A percentile compares a stretch with the other conserved stretches of the same genome.
phyloP scores from a whole-genome alignment of 495 filamentous ascomycete species.

The Xylaria venustula region DNA sequence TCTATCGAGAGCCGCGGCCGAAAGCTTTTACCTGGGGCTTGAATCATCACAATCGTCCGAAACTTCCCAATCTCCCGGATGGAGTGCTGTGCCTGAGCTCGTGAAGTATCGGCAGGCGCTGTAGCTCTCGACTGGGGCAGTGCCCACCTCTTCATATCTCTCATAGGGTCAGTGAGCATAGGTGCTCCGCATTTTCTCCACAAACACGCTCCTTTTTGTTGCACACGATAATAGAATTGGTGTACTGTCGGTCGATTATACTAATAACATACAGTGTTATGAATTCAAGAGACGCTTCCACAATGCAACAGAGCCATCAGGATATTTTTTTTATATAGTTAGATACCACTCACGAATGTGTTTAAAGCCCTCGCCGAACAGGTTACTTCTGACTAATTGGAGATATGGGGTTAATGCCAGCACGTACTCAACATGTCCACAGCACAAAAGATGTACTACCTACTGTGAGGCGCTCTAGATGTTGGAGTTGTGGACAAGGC shows the following conservation, averaged over 20 bases:
- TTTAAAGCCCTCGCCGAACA: too few species aligned
- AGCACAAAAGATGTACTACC: too few species aligned
- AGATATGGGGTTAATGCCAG: too few species aligned
- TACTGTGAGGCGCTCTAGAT: background rate
- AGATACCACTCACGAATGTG: too few species aligned
- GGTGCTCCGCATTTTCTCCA: constrained; percentile 1
- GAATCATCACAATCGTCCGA: background rate
- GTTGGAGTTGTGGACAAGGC: background rate
- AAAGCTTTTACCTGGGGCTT: background rate
- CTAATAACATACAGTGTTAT: too few species aligned
- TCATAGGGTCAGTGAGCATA: background rate
- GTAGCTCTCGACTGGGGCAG: background rate
- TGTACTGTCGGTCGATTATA: too few species aligned
- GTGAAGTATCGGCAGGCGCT: background rate
- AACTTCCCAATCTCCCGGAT: background rate
- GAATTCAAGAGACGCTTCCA: too few species aligned
- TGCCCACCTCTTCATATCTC: background rate
- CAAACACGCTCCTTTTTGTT: background rate
- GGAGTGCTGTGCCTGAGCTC: background rate
- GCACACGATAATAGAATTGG: too few species aligned
- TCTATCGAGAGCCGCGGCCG: too few species aligned
- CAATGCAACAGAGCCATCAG: too few species aligned
- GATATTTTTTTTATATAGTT: too few species aligned
- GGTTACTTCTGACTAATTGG: too few species aligned
- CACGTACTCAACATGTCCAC: background rate